Percentiles rank a stretch among this genome's conserved stretches.
phyloP scores from a whole-genome alignment of 2,329 filamentous ascomycete genomes.

The Eutypella sp. region DNA sequence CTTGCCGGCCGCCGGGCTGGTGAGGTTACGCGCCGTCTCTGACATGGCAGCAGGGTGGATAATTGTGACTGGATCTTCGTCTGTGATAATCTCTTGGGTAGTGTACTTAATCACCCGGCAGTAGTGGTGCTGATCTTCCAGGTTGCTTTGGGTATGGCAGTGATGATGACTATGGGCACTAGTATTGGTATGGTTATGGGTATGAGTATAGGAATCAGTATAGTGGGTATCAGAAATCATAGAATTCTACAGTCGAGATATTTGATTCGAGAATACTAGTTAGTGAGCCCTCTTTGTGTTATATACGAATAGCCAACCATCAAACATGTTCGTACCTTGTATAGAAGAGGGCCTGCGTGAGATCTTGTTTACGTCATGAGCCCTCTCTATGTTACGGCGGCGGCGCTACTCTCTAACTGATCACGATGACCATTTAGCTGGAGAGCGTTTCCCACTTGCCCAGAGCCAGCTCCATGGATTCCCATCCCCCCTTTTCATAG shows the following conservation, averaged over 20 bases:
- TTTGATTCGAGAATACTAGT: background rate
- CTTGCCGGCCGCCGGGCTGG: constrained; percentile 9
- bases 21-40: constrained; percentile 8
- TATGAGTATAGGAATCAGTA: constrained; percentile 10
- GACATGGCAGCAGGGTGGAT: constrained; percentile 27
- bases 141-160: too few relatives aligned
- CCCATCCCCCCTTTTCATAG: constrained; percentile 11
- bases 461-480: background rate
- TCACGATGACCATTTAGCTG: too few relatives aligned
- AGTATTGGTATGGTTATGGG: constrained; percentile 10
- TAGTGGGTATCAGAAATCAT: constrained; percentile 12
- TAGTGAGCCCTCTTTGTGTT: constrained; percentile 5
- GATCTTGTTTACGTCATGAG: constrained; percentile 23
- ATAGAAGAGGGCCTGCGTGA: too few relatives aligned
- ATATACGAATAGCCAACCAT: constrained; percentile 17
- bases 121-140: constrained; percentile 2
- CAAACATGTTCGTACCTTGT: too few relatives aligned
- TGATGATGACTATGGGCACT: too few relatives aligned
- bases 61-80: constrained; percentile 18
- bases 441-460: too few relatives aligned
- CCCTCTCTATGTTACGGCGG: background rate
- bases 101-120: constrained; percentile 13
- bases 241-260: constrained; percentile 1
- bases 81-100: constrained; percentile 16
- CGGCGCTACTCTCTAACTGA: too few relatives aligned